Conservation (phyloP, 208 protist genomes). For the Trypanosoma platydactyli region DNA sequence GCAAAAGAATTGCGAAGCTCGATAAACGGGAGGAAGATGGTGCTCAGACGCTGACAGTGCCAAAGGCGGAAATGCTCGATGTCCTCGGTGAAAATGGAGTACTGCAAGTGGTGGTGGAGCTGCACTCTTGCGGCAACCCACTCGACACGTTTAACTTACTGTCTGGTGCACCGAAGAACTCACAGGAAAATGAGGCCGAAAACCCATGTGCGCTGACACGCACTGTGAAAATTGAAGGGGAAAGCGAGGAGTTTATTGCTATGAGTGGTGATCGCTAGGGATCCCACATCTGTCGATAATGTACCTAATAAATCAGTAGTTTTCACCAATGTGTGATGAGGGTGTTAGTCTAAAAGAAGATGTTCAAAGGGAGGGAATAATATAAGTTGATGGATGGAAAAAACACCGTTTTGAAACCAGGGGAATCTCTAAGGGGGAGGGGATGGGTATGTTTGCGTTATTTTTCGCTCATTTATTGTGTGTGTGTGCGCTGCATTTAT, state of each 20-base stretch:
- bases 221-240: neutral
- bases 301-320: too few relatives aligned
- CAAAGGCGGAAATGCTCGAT: conserved; percentile 34
- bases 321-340: too few relatives aligned
- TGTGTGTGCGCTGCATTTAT: too few relatives aligned
- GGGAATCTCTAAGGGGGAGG: too few relatives aligned
- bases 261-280: too few relatives aligned
- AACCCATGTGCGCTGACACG: neutral
- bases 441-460: too few relatives aligned
- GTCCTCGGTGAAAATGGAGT: conserved; percentile 33
- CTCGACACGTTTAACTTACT: conserved; percentile 54
- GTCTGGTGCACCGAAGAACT: conserved; percentile 1
- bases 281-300: too few relatives aligned
- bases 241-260: neutral
- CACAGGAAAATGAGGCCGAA: neutral
- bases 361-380: too few relatives aligned
- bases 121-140: conserved; percentile 53
- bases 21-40: conserved; percentile 43
- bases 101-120: conserved; percentile 49
- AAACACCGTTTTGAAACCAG: too few relatives aligned
- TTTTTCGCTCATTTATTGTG: too few relatives aligned
- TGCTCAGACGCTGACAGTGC: conserved; percentile 50
- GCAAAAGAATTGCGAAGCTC: conserved; percentile 38
- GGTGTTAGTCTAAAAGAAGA: too few relatives aligned
- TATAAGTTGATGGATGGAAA: too few relatives aligned